phyloP scores from a whole-genome alignment of 345 rosid species.

The Aethionema arabicum region DNA sequence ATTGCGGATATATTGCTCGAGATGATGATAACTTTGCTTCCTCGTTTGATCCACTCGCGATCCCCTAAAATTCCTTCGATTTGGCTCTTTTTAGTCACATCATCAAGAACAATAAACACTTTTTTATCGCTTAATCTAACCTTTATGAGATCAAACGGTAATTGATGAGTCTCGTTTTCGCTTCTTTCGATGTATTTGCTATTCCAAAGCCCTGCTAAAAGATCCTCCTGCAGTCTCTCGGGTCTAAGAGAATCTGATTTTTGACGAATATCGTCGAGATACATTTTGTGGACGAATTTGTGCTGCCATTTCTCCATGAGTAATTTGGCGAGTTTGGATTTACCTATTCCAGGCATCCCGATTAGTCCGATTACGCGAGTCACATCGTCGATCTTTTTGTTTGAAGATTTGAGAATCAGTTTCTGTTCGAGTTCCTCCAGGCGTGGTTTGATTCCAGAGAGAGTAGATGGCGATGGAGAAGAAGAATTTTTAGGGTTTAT shows the following conservation, averaged over 20 bases:
- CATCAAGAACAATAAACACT: slow-evolving; percentile 16
- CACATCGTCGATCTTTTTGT: not conserved
- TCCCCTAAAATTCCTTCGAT: not conserved
- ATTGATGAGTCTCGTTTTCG: not conserved
- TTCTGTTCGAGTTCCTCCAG: slow-evolving; percentile 13
- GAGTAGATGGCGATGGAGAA: not conserved
- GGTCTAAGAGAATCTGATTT: not conserved
- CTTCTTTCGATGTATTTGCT: not conserved
- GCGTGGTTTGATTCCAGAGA: slow-evolving; percentile 20
- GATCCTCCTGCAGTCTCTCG: not conserved
- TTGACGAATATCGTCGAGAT: slow-evolving; percentile 2
- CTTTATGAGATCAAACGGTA: not conserved
- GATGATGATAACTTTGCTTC: slow-evolving; percentile 22
- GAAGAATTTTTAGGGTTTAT: not conserved
- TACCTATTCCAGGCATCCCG: slow-evolving; percentile 25
- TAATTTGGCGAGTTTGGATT: not conserved
- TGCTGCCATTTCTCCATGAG: not conserved
- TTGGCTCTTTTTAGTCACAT: slow-evolving; percentile 5
- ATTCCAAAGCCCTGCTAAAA: not conserved
- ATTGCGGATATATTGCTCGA: slow-evolving; percentile 21
- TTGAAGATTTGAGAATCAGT: not conserved
- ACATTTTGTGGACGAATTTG: slow-evolving; percentile 2
- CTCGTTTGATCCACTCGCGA: slow-evolving; percentile 2
- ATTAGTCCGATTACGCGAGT: slow-evolving; percentile 19
- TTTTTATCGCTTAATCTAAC: not conserved